Conservation (phyloP, 2,329 filamentous ascomycete species). For the Cercospora nicotianae region DNA sequence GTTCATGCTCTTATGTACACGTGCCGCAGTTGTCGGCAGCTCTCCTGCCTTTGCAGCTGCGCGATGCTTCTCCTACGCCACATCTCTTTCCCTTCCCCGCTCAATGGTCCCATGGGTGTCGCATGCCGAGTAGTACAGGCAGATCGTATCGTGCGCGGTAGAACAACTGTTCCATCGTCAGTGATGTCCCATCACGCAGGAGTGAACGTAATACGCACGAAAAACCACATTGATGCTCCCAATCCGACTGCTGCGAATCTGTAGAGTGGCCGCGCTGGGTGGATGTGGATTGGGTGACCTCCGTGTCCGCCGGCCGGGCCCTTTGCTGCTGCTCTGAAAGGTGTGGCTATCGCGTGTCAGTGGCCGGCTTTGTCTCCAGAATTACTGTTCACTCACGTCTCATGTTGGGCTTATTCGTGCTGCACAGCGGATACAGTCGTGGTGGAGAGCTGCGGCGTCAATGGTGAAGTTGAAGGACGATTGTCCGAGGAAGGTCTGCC, state of each 20-base stretch:
- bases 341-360: conserved; percentile 12
- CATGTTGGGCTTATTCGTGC: conserved; percentile 5
- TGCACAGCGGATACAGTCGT: neutral
- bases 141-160: conserved; percentile 97
- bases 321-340: conserved; percentile 31
- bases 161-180: conserved; percentile 65
- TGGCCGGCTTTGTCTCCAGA: neutral
- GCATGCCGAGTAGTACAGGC: conserved; percentile 85
- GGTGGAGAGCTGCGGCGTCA: neutral
- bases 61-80: neutral
- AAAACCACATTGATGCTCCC: conserved; percentile 99
- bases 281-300: conserved; percentile 58
- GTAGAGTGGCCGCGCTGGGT: conserved; percentile 69
- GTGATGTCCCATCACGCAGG: neutral
- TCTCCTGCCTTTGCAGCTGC: no score
- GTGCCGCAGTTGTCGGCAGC: neutral
- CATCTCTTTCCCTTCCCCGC: neutral
- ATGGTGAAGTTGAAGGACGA: neutral
- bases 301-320: conserved; percentile 42
- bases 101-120: conserved; percentile 95
- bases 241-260: conserved; percentile 82
- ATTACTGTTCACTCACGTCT: conserved; percentile 3
- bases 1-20: conserved; percentile 8
- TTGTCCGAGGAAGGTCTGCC: neutral
- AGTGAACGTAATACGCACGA: conserved; percentile 54